Conservation (phyloP, 108 stramenopile species). For the Skeletonema tropicum region DNA sequence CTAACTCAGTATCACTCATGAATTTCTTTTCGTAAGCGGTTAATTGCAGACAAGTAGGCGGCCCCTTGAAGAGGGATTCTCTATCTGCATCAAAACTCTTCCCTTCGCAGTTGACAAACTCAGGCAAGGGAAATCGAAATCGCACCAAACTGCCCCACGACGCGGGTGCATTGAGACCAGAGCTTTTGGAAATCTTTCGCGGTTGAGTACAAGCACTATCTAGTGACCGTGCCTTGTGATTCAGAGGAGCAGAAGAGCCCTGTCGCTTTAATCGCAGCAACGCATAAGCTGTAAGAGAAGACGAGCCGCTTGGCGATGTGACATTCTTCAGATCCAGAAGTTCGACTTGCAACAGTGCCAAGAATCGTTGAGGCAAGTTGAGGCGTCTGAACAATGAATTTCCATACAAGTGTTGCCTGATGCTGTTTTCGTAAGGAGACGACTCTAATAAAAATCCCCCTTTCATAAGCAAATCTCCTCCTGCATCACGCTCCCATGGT, state of each 20-base stretch:
- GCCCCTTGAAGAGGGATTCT: slow-evolving; percentile 86
- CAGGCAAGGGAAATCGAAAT: slow-evolving; percentile 87
- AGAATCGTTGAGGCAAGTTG: slow-evolving; percentile 85
- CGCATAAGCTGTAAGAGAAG: slow-evolving; percentile 80
- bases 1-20: slow-evolving; percentile 77
- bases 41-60: slow-evolving; percentile 80
- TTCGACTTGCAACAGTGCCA: slow-evolving; percentile 92
- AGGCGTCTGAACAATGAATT: slow-evolving; percentile 85
- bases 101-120: slow-evolving; percentile 74
- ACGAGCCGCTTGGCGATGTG: slow-evolving; percentile 85
- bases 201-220: slow-evolving; percentile 77
- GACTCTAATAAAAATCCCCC: slow-evolving; percentile 65
- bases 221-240: slow-evolving; percentile 76
- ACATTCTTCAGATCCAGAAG: slow-evolving; percentile 95
- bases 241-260: slow-evolving; percentile 71
- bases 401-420: slow-evolving; percentile 79
- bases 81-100: slow-evolving; percentile 72
- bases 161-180: slow-evolving; percentile 88
- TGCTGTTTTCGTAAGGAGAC: slow-evolving; percentile 71
- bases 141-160: slow-evolving; percentile 89
- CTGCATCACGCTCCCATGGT: slow-evolving; percentile 83
- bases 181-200: slow-evolving; percentile 78
- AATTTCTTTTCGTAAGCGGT: slow-evolving; percentile 92
- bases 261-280: slow-evolving; percentile 77
- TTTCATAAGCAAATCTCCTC: slow-evolving; percentile 75